phyloP scores from a whole-genome alignment of 148 eudicot genomes.

The Drosera capensis region DNA sequence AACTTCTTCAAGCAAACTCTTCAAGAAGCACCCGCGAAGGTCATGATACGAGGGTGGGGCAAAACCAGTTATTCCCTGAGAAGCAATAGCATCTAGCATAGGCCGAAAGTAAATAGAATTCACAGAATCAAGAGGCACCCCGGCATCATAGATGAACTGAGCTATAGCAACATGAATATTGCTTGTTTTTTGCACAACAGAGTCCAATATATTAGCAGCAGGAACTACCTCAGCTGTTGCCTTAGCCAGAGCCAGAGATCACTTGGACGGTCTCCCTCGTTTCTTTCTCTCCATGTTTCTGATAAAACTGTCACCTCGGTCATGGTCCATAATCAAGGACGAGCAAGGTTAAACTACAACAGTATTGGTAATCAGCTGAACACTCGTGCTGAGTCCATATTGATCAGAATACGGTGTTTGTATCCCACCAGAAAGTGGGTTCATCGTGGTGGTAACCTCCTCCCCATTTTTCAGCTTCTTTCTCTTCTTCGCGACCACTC shows the following conservation, averaged over 20 bases:
- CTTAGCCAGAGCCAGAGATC: slow-evolving; percentile 12
- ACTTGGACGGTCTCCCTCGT: slow-evolving; percentile 52
- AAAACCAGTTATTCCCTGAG: slow-evolving; percentile 42
- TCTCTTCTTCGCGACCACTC: slow-evolving; percentile 50
- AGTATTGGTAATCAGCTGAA: slow-evolving; percentile 28
- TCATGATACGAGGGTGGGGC: slow-evolving; percentile 64
- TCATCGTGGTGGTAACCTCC: slow-evolving; percentile 21
- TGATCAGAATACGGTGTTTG: slow-evolving; percentile 20
- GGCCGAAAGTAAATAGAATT: slow-evolving; percentile 80
- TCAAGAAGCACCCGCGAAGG: slow-evolving; percentile 62
- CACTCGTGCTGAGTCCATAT: slow-evolving; percentile 30
- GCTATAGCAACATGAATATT: slow-evolving; percentile 49
- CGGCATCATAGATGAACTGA: slow-evolving; percentile 63
- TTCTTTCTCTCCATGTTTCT: slow-evolving; percentile 35
- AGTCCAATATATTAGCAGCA: slow-evolving; percentile 9
- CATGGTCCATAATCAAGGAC: slow-evolving; percentile 18
- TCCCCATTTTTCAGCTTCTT: slow-evolving; percentile 58
- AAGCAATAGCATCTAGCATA: slow-evolving; percentile 84
- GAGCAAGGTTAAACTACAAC: slow-evolving; percentile 31
- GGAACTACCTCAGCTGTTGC: slow-evolving; percentile 12
- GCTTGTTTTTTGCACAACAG: slow-evolving; percentile 19
- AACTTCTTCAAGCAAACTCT: slow-evolving; percentile 60
- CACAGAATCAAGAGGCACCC: slow-evolving; percentile 59
- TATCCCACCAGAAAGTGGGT: slow-evolving; percentile 17
- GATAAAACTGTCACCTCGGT: slow-evolving; percentile 24